A percentile compares a stretch with the other conserved stretches of the same genome.
These are phyloP conservation scores for Oryza meridionalis DNA, from an alignment of 176 grass and related monocot genomes.

Conservation along the genomic window DNA sequence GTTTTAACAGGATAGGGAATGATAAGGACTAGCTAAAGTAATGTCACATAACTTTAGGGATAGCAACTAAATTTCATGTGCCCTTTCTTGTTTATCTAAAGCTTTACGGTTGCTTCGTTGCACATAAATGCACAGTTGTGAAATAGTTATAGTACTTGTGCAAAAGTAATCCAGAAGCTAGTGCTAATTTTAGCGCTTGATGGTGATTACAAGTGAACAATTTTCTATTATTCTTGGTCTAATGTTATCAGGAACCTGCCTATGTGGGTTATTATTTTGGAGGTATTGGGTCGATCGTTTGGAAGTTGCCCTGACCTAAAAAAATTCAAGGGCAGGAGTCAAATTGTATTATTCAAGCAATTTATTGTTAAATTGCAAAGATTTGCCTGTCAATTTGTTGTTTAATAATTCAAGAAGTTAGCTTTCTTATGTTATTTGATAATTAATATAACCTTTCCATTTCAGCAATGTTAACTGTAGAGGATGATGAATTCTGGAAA, in stretches of 20 bases:
- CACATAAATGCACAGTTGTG: not conserved
- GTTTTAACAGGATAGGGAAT: slow-evolving; percentile 13
- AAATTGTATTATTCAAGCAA: slow-evolving; percentile 6
- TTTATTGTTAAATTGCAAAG: not conserved
- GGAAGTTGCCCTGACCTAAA: not conserved
- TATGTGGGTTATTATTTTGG: slow-evolving; percentile 2
- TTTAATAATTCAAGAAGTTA: not conserved
- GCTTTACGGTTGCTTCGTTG: not conserved
- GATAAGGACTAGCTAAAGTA: not conserved
- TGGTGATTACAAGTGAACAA: not conserved
- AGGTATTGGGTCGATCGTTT: not conserved
- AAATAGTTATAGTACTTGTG: not conserved
- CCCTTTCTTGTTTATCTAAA: not conserved
- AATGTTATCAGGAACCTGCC: not conserved
- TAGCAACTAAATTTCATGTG: not conserved
- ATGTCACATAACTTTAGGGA: not conserved
- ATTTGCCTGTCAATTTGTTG: not conserved
- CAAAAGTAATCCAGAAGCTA: not conserved
- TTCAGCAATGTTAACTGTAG: slow-evolving; percentile 87
- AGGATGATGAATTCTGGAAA: slow-evolving; percentile 97
- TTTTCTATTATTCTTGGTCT: not conserved
- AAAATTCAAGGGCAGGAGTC: not conserved
- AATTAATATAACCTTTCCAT: slow-evolving; percentile 27
- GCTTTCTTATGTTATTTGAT: slow-evolving; percentile 30
- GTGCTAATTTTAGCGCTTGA: slow-evolving; percentile 7